Percentiles rank a stretch among this genome's conserved stretches.
These are phyloP conservation scores for Puccinia hordei DNA, from an alignment of 1,284 basidiomycete genomes.

Conservation along the genomic window DNA sequence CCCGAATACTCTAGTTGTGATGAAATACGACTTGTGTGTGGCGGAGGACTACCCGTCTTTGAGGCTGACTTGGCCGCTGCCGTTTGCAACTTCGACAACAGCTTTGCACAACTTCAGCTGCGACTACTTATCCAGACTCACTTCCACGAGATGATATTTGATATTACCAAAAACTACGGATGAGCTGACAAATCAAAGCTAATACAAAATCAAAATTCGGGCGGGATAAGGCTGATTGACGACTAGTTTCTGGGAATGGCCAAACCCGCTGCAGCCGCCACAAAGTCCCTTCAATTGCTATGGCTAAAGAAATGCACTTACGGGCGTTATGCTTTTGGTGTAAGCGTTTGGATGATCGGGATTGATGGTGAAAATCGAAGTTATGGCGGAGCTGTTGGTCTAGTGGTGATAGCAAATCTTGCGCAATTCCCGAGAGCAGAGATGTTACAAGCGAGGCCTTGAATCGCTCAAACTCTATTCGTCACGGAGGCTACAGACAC, in stretches of 20 bases:
- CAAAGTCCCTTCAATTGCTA: not conserved
- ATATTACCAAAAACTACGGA: not conserved
- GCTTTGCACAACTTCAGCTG: not conserved
- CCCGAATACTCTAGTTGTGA: not conserved
- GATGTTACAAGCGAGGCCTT: not conserved
- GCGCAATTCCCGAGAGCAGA: not conserved
- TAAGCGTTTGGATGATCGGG: not conserved
- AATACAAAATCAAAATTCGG: constrained; percentile 8
- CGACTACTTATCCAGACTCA: no score
- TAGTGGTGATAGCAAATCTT: not conserved
- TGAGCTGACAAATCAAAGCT: not conserved
- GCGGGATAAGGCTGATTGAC: not conserved
- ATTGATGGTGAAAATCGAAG: not conserved
- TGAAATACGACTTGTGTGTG: not conserved
- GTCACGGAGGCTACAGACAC: constrained; percentile 5
- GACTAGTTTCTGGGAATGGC: not conserved
- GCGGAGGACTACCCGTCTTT: not conserved
- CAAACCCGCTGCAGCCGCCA: not conserved
- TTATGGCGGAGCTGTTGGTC: not conserved
- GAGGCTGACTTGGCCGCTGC: not conserved
- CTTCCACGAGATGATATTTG: not conserved
- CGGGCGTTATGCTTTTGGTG: not conserved
- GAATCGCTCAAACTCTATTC: constrained; percentile 5
- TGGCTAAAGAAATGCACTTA: not conserved
- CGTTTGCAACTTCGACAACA: constrained; percentile 2